Evolutionary conservation across 148 eudicot species (phyloP), one percentile per base, ranked within the genome.

Genomic region (Cornus florida): DNA sequence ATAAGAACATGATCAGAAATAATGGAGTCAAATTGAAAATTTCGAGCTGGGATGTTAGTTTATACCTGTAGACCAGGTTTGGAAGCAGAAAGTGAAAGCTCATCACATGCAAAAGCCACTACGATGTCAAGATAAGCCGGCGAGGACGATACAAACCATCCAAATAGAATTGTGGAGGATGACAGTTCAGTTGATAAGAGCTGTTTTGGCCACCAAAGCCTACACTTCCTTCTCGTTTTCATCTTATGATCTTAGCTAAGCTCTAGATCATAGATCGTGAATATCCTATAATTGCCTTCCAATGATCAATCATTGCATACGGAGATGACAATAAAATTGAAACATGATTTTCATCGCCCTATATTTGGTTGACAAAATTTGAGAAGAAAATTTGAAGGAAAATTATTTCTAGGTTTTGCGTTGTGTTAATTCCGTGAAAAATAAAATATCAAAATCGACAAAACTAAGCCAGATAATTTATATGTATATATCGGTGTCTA

Each of bases 191-290:
- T 76, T 28, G 79, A 65, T 7, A 84, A 81, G 75, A 93, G 86
- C 65, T 87, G 72, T 7, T 79, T 77, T 1, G 98, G 99, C 98
- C 98, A 96, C 99, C 99, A 96, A 69, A 96, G 78, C 91, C 98
- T 86, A 81, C 93, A 92, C 70, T 86, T 91, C 70, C 70, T 84
- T 82, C 77, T 87, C 91, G 85, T 88, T 64, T 75, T 82, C 75
- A 38, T 43, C 71, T 85, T 77, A 64, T 69, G 60, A 59, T 77
- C 67, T 75, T 39, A 57, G 64, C 78, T n/a, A 8, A 62, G 53
- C 43, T 38, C 23, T 17, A 7, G 75, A 57, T 24, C 12, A 19
- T 31, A 56, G 50, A 16, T 9, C 20, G 1, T 60, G 19, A 60
- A 73, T 53, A 31, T 31, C 66, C 43, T 73, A 73, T 24, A 19